Evolutionary conservation across 805 yeast species (phyloP).

Genomic region (Peterozyma toletana): DNA sequence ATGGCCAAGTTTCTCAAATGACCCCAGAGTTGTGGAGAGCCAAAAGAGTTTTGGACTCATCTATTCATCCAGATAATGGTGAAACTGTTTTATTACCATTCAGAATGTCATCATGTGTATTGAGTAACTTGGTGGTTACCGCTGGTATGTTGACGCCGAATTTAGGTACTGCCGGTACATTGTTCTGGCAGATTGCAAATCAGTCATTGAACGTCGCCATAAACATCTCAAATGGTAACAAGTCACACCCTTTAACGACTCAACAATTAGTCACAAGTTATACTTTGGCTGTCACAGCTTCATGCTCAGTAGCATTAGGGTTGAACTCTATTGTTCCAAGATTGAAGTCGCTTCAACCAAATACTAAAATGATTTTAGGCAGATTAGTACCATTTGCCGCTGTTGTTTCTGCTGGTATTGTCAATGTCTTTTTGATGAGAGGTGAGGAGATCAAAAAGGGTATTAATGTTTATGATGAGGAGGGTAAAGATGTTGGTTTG

Average conservation of each 20-base stretch:
- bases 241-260: conserved; percentile 84
- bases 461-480: conserved; percentile 59
- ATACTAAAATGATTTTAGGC: conserved; percentile 63
- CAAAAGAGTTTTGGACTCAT: conserved; percentile 80
- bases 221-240: conserved; percentile 93
- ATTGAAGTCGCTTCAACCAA: conserved; percentile 60
- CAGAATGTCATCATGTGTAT: conserved; percentile 94
- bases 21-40: conserved; percentile 86
- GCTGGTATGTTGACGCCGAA: conserved; percentile 98
- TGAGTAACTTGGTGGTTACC: conserved; percentile 90
- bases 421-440: conserved; percentile 95
- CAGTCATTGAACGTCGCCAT: conserved; percentile 96
- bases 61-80: conserved; percentile 95
- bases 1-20: conserved; percentile 58
- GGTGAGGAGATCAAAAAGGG: conserved; percentile 88
- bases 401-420: conserved; percentile 94
- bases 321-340: conserved; percentile 87
- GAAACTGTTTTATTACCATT: conserved; percentile 89
- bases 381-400: conserved; percentile 98
- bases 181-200: conserved; percentile 97
- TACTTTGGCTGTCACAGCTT: conserved; percentile 83
- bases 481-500: conserved; percentile 58
- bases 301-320: conserved; percentile 94
- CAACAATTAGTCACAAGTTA: conserved; percentile 74
- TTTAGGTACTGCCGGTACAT: conserved; percentile 80